Percentiles rank a stretch among this genome's conserved stretches.
phyloP scores from a whole-genome alignment of 2,329 filamentous ascomycete species.

The Fusarium acutatum region DNA sequence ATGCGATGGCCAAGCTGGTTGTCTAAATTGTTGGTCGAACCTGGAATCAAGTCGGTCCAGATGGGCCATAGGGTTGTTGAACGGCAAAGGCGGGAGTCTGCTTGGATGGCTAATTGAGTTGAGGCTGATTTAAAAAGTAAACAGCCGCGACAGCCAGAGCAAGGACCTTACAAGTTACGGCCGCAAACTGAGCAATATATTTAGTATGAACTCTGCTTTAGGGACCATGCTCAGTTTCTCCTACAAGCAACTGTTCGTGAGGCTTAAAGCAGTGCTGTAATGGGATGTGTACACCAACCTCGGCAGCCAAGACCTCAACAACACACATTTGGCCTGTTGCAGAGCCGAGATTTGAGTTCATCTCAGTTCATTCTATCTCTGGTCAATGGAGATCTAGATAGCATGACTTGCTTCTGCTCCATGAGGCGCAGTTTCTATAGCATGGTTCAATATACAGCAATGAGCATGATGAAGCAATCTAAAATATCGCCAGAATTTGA shows the following conservation, averaged over 20 bases:
- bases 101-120: background rate
- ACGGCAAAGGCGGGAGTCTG: slow-evolving; percentile 33
- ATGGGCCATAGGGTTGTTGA: background rate
- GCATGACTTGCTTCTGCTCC: background rate
- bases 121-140: background rate
- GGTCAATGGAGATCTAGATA: slow-evolving; percentile 12
- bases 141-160: slow-evolving; percentile 31
- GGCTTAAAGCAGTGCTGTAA: background rate
- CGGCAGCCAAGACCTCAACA: slow-evolving; percentile 7
- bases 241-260: background rate
- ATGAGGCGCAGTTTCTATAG: background rate
- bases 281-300: background rate
- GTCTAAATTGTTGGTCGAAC: background rate
- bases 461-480: slow-evolving; percentile 18
- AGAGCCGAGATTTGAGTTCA: slow-evolving; percentile 19
- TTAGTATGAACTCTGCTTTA: background rate
- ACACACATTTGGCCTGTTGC: slow-evolving; percentile 7
- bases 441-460: background rate
- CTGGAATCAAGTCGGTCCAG: background rate
- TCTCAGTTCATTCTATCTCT: slow-evolving; percentile 7
- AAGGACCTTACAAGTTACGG: no score
- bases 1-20: background rate
- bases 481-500: background rate
- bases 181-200: background rate
- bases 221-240: background rate